These are phyloP conservation scores for Sporothrix pseudoabietina DNA, from an alignment of 2,329 filamentous ascomycete species.

Conservation along the genomic window DNA sequence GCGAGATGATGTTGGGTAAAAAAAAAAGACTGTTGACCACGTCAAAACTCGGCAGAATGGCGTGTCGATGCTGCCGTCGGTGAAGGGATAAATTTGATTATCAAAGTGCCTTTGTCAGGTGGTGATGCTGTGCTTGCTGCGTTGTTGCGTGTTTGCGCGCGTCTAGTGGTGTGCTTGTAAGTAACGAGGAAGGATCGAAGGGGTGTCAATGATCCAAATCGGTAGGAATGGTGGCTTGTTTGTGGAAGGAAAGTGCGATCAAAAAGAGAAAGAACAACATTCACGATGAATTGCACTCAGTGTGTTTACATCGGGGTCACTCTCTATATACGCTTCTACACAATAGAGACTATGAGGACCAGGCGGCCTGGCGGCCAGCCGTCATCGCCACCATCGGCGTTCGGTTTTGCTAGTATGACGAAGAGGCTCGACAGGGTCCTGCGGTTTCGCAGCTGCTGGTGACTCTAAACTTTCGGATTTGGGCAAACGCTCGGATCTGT, in stretches of 20 bases:
- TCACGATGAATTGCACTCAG: not conserved
- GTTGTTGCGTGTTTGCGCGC: constrained; percentile 8
- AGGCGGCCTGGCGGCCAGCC: not conserved
- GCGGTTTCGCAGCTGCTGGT: constrained; percentile 25
- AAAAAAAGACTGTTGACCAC: constrained; percentile 6
- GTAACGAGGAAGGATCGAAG: not conserved
- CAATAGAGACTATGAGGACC: not conserved
- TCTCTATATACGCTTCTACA: constrained; percentile 22
- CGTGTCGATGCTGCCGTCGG: constrained; percentile 27
- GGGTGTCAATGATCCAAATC: not conserved
- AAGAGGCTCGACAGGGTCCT: not conserved
- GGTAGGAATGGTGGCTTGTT: constrained; percentile 10
- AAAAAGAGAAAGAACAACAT: not conserved
- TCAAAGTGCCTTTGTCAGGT: not conserved
- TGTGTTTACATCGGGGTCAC: constrained; percentile 19
- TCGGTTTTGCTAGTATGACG: constrained; percentile 3
- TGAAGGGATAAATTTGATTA: constrained; percentile 12
- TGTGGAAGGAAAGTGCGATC: constrained; percentile 2
- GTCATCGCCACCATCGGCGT: constrained; percentile 30
- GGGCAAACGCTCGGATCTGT: constrained; percentile 18
- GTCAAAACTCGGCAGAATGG: constrained; percentile 32
- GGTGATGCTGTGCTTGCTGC: not conserved
- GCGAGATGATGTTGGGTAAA: not conserved
- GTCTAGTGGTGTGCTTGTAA: constrained; percentile 11
- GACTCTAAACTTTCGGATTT: constrained; percentile 20